phyloP scores from a whole-genome alignment of 2,329 filamentous ascomycete species.

The Trichothecium roseum region DNA sequence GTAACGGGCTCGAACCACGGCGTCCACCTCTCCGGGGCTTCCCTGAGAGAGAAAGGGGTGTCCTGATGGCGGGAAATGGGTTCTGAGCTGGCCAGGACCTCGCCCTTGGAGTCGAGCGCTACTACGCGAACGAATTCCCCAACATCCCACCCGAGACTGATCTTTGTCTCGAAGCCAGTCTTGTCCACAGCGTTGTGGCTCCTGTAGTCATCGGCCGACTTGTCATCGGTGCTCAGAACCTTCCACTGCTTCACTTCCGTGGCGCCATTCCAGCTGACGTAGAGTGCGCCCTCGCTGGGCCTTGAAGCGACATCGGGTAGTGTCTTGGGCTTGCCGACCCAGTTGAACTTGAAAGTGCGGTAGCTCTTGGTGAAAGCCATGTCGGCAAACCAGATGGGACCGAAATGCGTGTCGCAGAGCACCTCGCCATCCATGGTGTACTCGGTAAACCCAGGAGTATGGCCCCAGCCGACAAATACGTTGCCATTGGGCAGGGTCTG shows the following conservation, averaged over 20 bases:
- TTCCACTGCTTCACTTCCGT: conserved; percentile 13
- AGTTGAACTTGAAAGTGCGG: conserved; percentile 15
- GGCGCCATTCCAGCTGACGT: conserved; percentile 16
- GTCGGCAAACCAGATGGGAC: conserved; percentile 18
- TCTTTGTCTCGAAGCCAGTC: conserved; percentile 4
- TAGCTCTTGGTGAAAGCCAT: conserved; percentile 9
- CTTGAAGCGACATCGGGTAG: conserved; percentile 12
- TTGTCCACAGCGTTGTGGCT: conserved; percentile 35
- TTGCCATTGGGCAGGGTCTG: conserved; percentile 44
- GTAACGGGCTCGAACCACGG: no score
- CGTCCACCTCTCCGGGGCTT: no score
- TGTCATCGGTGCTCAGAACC: conserved; percentile 8
- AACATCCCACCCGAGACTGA: conserved; percentile 17
- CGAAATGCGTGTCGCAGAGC: conserved; percentile 35
- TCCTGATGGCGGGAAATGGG: no score
- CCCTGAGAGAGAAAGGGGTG: no score
- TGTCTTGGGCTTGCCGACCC: conserved; percentile 13
- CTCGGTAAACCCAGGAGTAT: conserved; percentile 35
- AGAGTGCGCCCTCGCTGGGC: conserved; percentile 7
- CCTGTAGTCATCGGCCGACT: conserved; percentile 16
- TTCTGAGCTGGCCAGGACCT: no score
- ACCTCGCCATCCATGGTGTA: conserved; percentile 33
- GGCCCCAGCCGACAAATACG: conserved; percentile 47
- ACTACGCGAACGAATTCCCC: conserved; percentile 19
- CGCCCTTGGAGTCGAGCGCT: no score